Conservation (phyloP, 768 basidiomycete species). For the Gelatoporia subvermispora region DNA sequence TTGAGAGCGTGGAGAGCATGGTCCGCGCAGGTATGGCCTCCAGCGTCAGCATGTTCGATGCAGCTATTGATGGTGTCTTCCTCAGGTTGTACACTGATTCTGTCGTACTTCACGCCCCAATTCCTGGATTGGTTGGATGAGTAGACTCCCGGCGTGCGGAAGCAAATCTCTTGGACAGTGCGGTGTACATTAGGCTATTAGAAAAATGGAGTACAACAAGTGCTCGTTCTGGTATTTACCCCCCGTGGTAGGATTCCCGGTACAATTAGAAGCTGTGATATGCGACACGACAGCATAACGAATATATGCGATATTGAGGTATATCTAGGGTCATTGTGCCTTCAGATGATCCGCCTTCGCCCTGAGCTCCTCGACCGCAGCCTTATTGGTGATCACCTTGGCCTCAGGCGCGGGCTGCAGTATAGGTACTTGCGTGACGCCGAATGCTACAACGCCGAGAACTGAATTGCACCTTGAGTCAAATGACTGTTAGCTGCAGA, state of each 20-base stretch:
- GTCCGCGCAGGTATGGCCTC: conserved; percentile 75
- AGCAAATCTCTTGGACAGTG: neutral
- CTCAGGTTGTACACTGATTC: conserved; percentile 80
- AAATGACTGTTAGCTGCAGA: neutral
- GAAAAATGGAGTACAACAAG: no score
- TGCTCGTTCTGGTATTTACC: no score
- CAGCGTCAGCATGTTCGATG: neutral
- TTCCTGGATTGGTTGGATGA: conserved; percentile 82
- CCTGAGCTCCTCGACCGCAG: neutral
- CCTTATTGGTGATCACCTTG: neutral
- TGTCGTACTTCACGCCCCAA: conserved; percentile 95
- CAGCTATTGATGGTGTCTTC: neutral
- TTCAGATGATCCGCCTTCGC: neutral
- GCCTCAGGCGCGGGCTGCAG: neutral
- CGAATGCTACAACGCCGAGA: conserved; percentile 33
- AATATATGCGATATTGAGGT: neutral
- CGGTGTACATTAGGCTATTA: neutral
- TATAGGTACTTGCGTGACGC: conserved; percentile 25
- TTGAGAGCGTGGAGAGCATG: conserved; percentile 89
- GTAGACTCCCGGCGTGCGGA: conserved; percentile 6
- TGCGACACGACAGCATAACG: no score
- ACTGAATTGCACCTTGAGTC: conserved; percentile 21
- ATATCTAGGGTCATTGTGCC: neutral
- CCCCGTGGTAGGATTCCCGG: no score
- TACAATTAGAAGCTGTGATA: no score